phyloP scores from a whole-genome alignment of 2,329 filamentous ascomycete species.

The Ilyonectria robusta region DNA sequence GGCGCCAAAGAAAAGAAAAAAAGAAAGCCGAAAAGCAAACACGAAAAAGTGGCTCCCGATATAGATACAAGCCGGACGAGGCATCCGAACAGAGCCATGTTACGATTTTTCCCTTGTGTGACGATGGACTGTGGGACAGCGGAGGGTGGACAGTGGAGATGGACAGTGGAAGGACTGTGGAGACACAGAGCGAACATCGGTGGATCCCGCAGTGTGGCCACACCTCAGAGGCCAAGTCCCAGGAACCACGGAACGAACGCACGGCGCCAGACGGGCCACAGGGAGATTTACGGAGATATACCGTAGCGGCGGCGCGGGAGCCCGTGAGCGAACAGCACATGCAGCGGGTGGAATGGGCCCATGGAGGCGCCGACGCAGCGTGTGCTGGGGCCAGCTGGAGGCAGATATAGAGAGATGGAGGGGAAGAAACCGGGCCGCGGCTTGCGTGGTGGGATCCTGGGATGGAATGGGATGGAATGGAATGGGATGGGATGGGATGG shows the following conservation, averaged over 20 bases:
- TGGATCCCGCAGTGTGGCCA: constrained; percentile 16
- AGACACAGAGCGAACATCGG: constrained; percentile 1
- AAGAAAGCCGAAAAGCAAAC: constrained; percentile 7
- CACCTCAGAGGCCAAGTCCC: constrained; percentile 1
- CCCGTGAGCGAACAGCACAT: constrained; percentile 43
- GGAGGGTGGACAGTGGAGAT: not conserved
- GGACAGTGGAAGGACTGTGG: constrained; percentile 6
- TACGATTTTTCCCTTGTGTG: constrained; percentile 25
- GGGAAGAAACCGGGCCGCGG: constrained; percentile 40
- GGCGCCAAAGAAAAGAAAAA: not conserved
- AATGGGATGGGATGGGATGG: constrained; percentile 5
- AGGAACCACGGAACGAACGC: constrained; percentile 5
- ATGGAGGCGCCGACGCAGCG: constrained; percentile 41
- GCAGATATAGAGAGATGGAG: constrained; percentile 14
- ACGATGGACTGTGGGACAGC: constrained; percentile 19
- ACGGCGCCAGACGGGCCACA: not conserved
- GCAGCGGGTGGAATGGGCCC: constrained; percentile 44
- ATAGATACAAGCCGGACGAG: constrained; percentile 28
- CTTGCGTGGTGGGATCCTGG: not conserved
- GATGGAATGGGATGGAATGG: constrained; percentile 20
- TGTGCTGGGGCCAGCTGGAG: constrained; percentile 13
- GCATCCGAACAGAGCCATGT: constrained; percentile 25
- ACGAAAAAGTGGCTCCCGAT: constrained; percentile 36
- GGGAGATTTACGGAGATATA: constrained; percentile 37
- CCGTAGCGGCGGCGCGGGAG: constrained; percentile 26